phyloP scores from a whole-genome alignment of 192 early-diverging fungal species.

The Linnemannia exigua region DNA sequence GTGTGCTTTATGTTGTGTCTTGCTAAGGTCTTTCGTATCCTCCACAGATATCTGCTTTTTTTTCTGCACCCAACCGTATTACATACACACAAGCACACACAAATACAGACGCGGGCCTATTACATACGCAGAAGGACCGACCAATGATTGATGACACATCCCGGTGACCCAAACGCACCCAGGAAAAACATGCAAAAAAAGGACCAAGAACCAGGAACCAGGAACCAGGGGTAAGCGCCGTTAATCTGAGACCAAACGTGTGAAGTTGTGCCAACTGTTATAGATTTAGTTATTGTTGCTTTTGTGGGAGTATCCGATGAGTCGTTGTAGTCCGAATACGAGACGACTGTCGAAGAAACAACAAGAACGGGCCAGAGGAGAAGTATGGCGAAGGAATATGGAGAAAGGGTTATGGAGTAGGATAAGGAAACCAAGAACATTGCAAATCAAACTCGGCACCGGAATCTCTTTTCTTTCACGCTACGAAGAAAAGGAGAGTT shows the following conservation, averaged over 20 bases:
- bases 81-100: no score
- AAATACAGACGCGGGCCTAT: no score
- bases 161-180: background rate
- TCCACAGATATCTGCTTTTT: no score
- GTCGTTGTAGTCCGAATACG: background rate
- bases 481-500: background rate
- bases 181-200: background rate
- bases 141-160: background rate
- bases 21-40: no score
- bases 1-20: no score
- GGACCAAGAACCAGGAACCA: background rate
- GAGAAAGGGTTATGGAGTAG: background rate
- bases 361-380: background rate
- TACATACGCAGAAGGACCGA: conserved; percentile 1
- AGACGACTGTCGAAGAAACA: background rate
- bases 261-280: background rate
- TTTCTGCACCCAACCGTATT: no score
- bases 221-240: background rate
- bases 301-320: no score
- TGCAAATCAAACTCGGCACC: background rate
- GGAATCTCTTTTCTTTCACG: background rate
- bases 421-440: conserved; percentile 1
- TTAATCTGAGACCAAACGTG: background rate
- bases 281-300: no score
- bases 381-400: background rate